A percentile compares a stretch with the other conserved stretches of the same genome.
Evolutionary conservation across 176 grass and related monocot genomes (phyloP).

Genomic region (Hordeum vulgare): DNA sequence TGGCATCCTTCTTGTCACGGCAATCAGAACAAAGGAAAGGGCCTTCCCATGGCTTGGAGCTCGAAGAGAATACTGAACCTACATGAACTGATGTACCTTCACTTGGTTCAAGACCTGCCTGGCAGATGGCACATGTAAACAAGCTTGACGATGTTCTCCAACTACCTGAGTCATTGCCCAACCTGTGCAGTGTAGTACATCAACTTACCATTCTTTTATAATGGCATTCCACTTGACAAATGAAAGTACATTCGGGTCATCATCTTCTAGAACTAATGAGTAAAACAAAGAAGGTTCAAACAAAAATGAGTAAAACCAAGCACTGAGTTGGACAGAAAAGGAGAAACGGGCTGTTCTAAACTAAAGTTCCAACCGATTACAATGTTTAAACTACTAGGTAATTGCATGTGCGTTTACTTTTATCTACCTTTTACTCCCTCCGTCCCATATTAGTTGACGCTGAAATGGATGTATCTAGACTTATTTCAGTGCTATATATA

Average conservation of each 20-base stretch:
- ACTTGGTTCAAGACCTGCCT: slow-evolving; percentile 67
- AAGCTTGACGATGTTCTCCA: slow-evolving; percentile 44
- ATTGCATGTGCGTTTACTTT: too few species aligned
- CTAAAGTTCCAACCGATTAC: background rate
- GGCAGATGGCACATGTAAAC: slow-evolving; percentile 94
- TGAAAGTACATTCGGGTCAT: background rate
- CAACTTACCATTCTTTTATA: slow-evolving; percentile 14
- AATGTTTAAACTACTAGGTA: background rate
- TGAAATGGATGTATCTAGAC: too few species aligned
- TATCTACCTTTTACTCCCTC: too few species aligned
- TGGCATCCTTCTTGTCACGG: slow-evolving; percentile 90
- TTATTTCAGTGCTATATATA: too few species aligned
- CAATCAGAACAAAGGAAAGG: slow-evolving; percentile 87
- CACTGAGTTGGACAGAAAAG: background rate
- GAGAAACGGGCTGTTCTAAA: background rate
- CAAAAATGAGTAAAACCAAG: background rate
- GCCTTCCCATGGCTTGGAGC: slow-evolving; percentile 84
- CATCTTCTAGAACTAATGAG: background rate
- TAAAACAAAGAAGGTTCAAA: background rate
- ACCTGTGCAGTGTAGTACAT: slow-evolving; percentile 32
- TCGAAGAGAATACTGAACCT: slow-evolving; percentile 74
- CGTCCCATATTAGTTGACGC: too few species aligned
- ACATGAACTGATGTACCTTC: slow-evolving; percentile 85
- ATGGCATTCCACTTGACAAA: background rate
- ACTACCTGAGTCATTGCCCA: slow-evolving; percentile 48